Conservation (phyloP, 2,329 filamentous ascomycete species). For the Ascochyta lentis region DNA sequence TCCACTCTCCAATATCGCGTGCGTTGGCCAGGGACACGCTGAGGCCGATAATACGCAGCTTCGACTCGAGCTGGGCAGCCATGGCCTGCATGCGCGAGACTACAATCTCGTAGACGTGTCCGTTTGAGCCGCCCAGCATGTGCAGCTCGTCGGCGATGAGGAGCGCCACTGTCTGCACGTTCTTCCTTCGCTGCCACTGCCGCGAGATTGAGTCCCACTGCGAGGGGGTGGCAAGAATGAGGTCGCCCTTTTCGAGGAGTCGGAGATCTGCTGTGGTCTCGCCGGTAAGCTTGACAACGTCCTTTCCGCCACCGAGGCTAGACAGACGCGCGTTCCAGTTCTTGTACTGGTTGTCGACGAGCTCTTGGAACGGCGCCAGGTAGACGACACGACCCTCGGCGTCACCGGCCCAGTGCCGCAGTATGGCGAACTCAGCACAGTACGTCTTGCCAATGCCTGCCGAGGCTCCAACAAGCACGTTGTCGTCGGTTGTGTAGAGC, state of each 20-base stretch:
- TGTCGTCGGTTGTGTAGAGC: slow-evolving; percentile 87
- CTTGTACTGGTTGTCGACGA: slow-evolving; percentile 79
- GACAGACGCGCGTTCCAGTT: slow-evolving; percentile 85
- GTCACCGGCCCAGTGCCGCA: slow-evolving; percentile 82
- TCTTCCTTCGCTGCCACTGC: slow-evolving; percentile 96
- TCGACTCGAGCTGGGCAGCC: slow-evolving; percentile 81
- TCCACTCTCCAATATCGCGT: slow-evolving; percentile 94
- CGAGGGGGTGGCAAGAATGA: slow-evolving; percentile 88
- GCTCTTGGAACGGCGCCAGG: slow-evolving; percentile 91
- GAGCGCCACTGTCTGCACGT: slow-evolving; percentile 85
- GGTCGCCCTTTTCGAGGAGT: slow-evolving; percentile 82
- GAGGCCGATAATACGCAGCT: slow-evolving; percentile 85
- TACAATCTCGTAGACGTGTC: slow-evolving; percentile 93
- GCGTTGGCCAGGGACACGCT: slow-evolving; percentile 93
- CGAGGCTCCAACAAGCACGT: slow-evolving; percentile 90
- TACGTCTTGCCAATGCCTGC: slow-evolving; percentile 96
- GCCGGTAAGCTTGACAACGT: slow-evolving; percentile 90
- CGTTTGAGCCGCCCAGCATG: slow-evolving; percentile 83
- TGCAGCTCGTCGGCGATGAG: slow-evolving; percentile 97
- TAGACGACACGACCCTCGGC: slow-evolving; percentile 85
- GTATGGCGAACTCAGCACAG: slow-evolving; percentile 90
- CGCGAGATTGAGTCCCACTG: slow-evolving; percentile 97
- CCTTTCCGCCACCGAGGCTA: slow-evolving; percentile 79
- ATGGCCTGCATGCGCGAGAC: slow-evolving; percentile 99
- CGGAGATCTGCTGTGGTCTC: slow-evolving; percentile 92